Evolutionary conservation across 176 grass and related monocot genomes (phyloP), one percentile per base, ranked within the genome.

Genomic region (Raddia guianensis): DNA sequence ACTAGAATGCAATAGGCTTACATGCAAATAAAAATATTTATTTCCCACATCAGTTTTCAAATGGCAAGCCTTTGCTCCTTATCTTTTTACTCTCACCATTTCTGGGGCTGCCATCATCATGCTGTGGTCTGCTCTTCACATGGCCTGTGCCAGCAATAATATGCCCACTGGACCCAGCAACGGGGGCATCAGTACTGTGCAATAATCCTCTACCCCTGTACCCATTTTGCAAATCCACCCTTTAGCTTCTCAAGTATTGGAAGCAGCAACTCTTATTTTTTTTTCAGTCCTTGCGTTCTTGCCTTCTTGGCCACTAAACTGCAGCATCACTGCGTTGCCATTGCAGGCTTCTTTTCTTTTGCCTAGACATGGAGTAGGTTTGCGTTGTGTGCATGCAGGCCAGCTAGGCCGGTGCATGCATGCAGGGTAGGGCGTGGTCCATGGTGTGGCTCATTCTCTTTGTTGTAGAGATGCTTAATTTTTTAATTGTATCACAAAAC

Each of bases 61-160:
- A 72, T 10, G 60, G 65, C 63, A 69, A 54, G 63, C 15, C 73
- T 52, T 81, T 40, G 37, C 37, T 40, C 3, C 37, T 40, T 40
- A 40, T 40, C 37, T 40, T 66, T 0, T 12, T 52, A 50, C 21
- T 40, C 58, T 14, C 32, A 55, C 11, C 14, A 52, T 52, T 84
- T 66, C 53, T 66, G 13, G n/a, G 18, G 71, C 16, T 54, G 54
- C 65, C 79, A 57, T 67, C 78, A 87, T 82, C 66, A 64, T 49
- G 69, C 63, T 61, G 37, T 53, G 68, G 53, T 70, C 68, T 88
- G 81, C 63, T 51, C 60, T n/a, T 34, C 77, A 72, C 82, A 85
- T 89, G 82, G 82, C n/a, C 2, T 70, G 63, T 80, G 71, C 55
- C 87, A 85, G 64, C 82, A 80, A 64, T 84, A 56, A 84, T 75